Evolutionary conservation across 1,284 basidiomycete genomes (phyloP).

Genomic region (Rhodotorula sp.): DNA sequence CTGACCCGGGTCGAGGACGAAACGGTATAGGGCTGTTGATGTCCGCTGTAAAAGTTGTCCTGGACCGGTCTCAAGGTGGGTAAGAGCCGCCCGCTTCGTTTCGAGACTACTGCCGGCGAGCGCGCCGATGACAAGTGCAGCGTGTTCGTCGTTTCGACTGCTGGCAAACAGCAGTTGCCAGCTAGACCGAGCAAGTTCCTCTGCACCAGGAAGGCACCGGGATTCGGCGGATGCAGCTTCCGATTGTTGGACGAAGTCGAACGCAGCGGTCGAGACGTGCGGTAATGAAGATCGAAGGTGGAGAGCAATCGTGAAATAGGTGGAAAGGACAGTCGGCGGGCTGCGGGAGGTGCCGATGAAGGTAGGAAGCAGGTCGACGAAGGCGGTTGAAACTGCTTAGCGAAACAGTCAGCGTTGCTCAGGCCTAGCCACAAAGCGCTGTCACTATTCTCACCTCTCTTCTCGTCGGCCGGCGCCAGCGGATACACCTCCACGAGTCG

Average conservation of each 20-base stretch:
- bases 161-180: too few species aligned
- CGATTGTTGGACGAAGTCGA: slow-evolving; percentile 13
- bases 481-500: slow-evolving; percentile 20
- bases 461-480: not conserved
- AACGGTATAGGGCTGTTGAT: not conserved
- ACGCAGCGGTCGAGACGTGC: not conserved
- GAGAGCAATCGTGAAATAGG: slow-evolving; percentile 27
- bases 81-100: slow-evolving; percentile 18
- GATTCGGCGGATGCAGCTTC: not conserved
- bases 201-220: slow-evolving; percentile 29
- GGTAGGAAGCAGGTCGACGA: not conserved
- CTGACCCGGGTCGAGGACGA: slow-evolving; percentile 7
- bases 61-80: not conserved
- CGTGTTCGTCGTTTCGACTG: not conserved
- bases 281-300: slow-evolving; percentile 2
- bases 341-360: not conserved
- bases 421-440: not conserved
- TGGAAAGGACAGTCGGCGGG: slow-evolving; percentile 4
- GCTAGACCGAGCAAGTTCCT: slow-evolving; percentile 10
- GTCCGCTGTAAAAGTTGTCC: not conserved
- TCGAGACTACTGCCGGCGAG: slow-evolving; percentile 26
- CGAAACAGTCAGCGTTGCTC: too few species aligned
- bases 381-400: slow-evolving; percentile 15
- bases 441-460: not conserved
- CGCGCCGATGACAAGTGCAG: slow-evolving; percentile 7